Evolutionary conservation across 352 stramenopile species (phyloP).

Genomic region (Phytopythium sindhum): DNA sequence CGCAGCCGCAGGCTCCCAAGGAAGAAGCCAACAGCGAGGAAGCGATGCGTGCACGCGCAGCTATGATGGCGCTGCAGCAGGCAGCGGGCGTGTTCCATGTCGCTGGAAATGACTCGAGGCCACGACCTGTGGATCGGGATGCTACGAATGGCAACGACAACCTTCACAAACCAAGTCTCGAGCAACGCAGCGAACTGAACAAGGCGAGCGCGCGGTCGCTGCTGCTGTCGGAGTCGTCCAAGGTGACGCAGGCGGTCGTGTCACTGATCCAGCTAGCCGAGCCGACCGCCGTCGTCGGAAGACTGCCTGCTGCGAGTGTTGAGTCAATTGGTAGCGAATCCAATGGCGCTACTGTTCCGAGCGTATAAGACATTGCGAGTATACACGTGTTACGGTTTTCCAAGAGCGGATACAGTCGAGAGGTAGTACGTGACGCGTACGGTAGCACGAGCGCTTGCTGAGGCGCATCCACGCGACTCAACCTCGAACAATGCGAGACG

Average conservation of each 20-base stretch:
- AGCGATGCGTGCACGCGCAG: neutral
- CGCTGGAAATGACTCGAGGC: neutral
- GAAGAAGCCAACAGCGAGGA: constrained; percentile 6
- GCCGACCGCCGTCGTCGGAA: neutral
- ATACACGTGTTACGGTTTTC: neutral
- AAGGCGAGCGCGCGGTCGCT: neutral
- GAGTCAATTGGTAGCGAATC: neutral
- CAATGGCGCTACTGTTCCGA: neutral
- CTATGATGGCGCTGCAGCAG: neutral
- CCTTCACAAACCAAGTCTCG: neutral
- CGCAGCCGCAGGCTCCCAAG: constrained; percentile 9
- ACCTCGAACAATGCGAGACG: too few species aligned
- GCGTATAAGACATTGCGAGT: neutral
- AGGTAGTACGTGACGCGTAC: too few species aligned
- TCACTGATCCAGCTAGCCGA: constrained; percentile 6
- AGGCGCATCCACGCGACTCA: too few species aligned
- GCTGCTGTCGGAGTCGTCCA: neutral
- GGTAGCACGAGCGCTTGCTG: too few species aligned
- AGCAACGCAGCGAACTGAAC: neutral
- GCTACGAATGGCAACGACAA: neutral
- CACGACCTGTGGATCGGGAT: neutral
- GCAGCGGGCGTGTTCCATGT: neutral
- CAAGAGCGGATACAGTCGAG: too few species aligned
- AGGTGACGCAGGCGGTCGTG: neutral
- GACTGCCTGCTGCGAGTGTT: neutral